These are phyloP conservation scores for Oenanthe javanica DNA, from an alignment of 140 eudicot genomes.

Conservation along the genomic window DNA sequence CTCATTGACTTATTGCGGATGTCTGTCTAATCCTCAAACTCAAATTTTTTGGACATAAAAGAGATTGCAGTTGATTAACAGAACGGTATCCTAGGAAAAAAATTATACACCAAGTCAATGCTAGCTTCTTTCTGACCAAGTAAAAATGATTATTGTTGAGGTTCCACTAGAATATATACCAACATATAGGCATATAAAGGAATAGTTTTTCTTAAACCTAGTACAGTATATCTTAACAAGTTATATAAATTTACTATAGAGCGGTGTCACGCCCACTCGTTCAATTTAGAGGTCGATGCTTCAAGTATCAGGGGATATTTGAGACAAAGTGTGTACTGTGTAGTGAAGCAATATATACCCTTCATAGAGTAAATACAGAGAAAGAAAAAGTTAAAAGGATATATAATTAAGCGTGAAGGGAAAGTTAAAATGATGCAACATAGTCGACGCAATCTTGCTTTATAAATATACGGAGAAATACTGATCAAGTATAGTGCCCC, in stretches of 20 bases:
- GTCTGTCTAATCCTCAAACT: conserved; percentile 3
- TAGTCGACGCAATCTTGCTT: background rate
- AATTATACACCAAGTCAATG: background rate
- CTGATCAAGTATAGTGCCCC: background rate
- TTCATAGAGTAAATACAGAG: background rate
- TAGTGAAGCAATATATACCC: background rate
- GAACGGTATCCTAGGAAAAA: conserved; percentile 15
- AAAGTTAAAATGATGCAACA: conserved; percentile 30
- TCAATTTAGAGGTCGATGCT: background rate
- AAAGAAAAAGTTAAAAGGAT: background rate
- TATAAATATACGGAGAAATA: background rate
- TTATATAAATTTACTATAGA: background rate
- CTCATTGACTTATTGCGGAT: background rate
- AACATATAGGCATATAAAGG: too few relatives aligned
- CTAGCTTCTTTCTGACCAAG: background rate
- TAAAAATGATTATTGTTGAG: background rate
- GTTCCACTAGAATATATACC: too few relatives aligned
- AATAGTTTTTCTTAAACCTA: too few relatives aligned
- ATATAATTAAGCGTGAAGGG: conserved; percentile 13
- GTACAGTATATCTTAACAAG: too few relatives aligned
- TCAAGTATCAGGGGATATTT: background rate
- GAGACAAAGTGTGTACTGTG: background rate
- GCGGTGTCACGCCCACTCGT: background rate
- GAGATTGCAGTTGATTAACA: conserved; percentile 4
- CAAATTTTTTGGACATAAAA: background rate